Conservation (phyloP, 148 eudicot genomes). For the Chenopodium album region DNA sequence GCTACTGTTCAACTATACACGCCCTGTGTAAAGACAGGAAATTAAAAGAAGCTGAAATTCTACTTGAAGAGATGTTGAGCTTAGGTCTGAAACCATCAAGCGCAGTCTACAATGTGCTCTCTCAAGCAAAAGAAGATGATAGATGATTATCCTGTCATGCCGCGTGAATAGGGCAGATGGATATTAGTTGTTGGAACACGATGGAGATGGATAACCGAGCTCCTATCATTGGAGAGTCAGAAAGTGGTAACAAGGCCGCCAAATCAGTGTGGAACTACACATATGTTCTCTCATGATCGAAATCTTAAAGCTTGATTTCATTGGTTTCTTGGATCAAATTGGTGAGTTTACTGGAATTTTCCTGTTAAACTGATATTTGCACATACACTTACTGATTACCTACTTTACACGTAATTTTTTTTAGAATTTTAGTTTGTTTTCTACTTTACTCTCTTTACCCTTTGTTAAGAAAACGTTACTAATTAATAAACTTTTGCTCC, state of each 20-base stretch:
- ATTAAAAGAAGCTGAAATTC: constrained; percentile 48
- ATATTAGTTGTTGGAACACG: not conserved
- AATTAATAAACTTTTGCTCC: too few species aligned
- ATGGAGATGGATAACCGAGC: not conserved
- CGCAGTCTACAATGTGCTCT: constrained; percentile 31
- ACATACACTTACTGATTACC: not conserved
- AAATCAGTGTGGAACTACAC: not conserved
- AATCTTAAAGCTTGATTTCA: not conserved
- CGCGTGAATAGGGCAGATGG: not conserved
- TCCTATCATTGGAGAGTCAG: not conserved
- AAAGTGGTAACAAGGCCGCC: not conserved
- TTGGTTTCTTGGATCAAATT: not conserved
- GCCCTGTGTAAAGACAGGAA: constrained; percentile 64
- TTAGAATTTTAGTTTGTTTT: not conserved
- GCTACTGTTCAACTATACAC: constrained; percentile 49
- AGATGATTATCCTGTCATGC: not conserved
- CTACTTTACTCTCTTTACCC: too few species aligned
- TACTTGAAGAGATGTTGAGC: constrained; percentile 49
- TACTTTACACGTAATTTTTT: not conserved
- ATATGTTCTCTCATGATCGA: not conserved
- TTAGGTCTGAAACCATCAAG: constrained; percentile 50
- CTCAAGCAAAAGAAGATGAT: constrained; percentile 33
- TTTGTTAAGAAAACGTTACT: too few species aligned
- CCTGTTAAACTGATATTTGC: not conserved
- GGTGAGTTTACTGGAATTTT: not conserved